These are phyloP conservation scores for Pisolithus orientalis DNA, from an alignment of 768 basidiomycete species.

Conservation along the genomic window DNA sequence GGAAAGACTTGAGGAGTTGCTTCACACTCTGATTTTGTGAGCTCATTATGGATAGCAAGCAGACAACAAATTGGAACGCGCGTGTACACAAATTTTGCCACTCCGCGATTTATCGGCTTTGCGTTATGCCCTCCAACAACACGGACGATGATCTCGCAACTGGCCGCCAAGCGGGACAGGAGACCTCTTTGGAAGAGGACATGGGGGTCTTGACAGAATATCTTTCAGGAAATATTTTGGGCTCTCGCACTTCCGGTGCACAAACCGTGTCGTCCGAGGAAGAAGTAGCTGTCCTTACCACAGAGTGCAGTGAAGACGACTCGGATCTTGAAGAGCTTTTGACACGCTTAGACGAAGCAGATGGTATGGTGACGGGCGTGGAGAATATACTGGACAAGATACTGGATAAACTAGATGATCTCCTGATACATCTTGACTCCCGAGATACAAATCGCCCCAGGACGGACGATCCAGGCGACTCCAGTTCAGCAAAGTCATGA, in stretches of 20 bases:
- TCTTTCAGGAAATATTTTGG: background rate
- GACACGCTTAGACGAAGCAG: slow-evolving; percentile 47
- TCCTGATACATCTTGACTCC: slow-evolving; percentile 42
- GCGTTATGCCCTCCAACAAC: slow-evolving; percentile 18
- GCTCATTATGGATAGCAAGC: slow-evolving; percentile 33
- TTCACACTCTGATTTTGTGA: slow-evolving; percentile 47
- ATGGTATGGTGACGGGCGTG: slow-evolving; percentile 53
- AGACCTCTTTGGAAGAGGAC: slow-evolving; percentile 30
- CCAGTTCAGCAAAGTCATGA: slow-evolving; percentile 5
- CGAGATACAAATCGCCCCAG: background rate
- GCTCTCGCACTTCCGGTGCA: background rate
- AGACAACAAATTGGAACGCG: slow-evolving; percentile 6
- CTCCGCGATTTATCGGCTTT: slow-evolving; percentile 18
- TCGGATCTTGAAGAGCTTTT: slow-evolving; percentile 47
- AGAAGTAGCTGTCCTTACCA: slow-evolving; percentile 17
- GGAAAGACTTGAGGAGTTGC: slow-evolving; percentile 46
- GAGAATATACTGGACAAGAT: slow-evolving; percentile 59
- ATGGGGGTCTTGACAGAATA: slow-evolving; percentile 22
- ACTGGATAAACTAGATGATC: slow-evolving; percentile 48
- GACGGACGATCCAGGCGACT: background rate
- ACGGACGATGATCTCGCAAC: slow-evolving; percentile 6
- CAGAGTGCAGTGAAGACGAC: slow-evolving; percentile 28
- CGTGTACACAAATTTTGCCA: slow-evolving; percentile 1
- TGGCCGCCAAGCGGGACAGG: slow-evolving; percentile 1
- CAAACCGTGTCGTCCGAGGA: background rate